phyloP scores from a whole-genome alignment of 2,329 filamentous ascomycete species.

The Monilinia laxa region DNA sequence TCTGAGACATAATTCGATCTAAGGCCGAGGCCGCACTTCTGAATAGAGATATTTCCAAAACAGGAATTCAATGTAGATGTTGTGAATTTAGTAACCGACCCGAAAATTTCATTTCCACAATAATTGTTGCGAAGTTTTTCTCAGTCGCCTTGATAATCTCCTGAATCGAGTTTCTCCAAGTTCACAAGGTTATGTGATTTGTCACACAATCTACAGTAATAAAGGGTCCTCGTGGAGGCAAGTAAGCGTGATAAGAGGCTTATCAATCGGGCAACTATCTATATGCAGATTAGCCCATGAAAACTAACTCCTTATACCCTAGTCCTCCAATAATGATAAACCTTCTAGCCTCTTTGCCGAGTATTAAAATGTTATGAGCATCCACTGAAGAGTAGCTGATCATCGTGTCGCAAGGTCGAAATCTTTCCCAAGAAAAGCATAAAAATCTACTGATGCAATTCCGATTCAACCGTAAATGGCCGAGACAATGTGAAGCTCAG shows the following conservation, averaged over 20 bases:
- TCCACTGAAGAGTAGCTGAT: not conserved
- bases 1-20: not conserved
- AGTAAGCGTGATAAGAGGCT: too few relatives aligned
- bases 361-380: not conserved
- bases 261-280: too few relatives aligned
- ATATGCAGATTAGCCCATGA: too few relatives aligned
- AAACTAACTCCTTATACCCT: too few relatives aligned
- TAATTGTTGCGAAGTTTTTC: not conserved
- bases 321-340: too few relatives aligned
- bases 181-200: not conserved
- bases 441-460: not conserved
- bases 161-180: not conserved
- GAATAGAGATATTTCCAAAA: not conserved
- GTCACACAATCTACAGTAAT: not conserved
- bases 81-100: not conserved
- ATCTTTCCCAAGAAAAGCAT: not conserved
- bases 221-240: not conserved
- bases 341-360: too few relatives aligned
- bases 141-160: not conserved
- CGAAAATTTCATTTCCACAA: not conserved
- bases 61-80: not conserved
- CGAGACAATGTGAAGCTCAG: not conserved
- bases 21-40: not conserved
- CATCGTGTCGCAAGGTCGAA: not conserved
- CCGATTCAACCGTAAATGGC: not conserved